Percentiles rank a stretch among this genome's conserved stretches.
Conservation (phyloP, 106 monocot species). For the Narthecium ossifragum region DNA sequence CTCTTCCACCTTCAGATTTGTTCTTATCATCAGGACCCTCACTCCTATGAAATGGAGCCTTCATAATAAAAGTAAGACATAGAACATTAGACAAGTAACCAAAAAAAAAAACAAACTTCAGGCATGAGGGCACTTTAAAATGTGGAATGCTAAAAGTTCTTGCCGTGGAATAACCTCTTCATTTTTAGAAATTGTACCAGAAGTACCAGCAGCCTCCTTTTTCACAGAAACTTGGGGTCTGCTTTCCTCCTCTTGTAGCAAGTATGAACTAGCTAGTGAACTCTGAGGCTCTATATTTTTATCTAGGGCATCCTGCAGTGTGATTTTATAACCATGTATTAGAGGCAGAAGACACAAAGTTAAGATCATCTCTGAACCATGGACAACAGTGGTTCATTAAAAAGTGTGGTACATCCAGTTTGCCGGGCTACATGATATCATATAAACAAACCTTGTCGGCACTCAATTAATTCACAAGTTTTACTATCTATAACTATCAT, state of each 20-base stretch:
- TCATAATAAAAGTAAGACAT: slow-evolving; percentile 4
- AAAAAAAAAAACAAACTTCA: neutral
- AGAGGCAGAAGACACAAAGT: neutral
- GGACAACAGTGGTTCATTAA: no score
- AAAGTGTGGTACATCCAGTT: no score
- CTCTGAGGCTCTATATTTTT: slow-evolving; percentile 10
- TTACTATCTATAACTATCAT: no score
- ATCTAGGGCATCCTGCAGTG: slow-evolving; percentile 22
- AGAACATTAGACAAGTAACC: slow-evolving; percentile 6
- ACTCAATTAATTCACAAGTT: no score
- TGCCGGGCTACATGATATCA: no score
- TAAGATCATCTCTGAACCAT: neutral
- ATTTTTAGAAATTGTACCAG: slow-evolving; percentile 12
- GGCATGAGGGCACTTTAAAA: neutral
- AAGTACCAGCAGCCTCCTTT: slow-evolving; percentile 18
- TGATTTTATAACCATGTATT: no score
- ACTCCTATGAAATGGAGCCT: slow-evolving; percentile 13
- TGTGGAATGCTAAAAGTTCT: slow-evolving; percentile 15
- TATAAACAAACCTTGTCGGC: no score
- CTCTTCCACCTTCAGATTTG: slow-evolving; percentile 34
- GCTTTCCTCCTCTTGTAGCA: slow-evolving; percentile 31
- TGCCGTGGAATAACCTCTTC: slow-evolving; percentile 50
- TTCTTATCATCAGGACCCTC: slow-evolving; percentile 11
- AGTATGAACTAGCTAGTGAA: slow-evolving; percentile 35
- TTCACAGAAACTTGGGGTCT: slow-evolving; percentile 14